Conservation (phyloP, 495 filamentous ascomycete genomes). For the Physcia stellaris region DNA sequence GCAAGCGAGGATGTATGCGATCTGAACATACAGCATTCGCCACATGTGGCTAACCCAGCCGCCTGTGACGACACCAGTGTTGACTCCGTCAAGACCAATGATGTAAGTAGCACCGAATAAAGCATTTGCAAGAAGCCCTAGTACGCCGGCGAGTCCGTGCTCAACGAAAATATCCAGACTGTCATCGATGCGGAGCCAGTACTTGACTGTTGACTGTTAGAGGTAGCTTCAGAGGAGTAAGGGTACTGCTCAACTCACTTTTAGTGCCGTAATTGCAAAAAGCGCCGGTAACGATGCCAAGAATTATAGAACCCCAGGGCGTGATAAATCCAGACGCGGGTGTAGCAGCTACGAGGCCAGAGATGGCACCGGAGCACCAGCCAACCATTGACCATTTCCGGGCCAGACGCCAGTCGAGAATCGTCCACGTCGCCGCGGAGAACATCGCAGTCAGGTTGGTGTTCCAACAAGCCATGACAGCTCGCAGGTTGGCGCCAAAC, state of each 20-base stretch:
- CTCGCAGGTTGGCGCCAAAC: slow-evolving; percentile 93
- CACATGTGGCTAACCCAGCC: slow-evolving; percentile 86
- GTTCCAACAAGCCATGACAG: slow-evolving; percentile 96
- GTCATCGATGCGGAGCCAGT: slow-evolving; percentile 88
- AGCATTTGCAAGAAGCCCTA: slow-evolving; percentile 86
- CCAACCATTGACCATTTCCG: slow-evolving; percentile 99
- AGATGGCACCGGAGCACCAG: slow-evolving; percentile 92
- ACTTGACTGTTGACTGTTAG: slow-evolving; percentile 60
- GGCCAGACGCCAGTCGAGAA: slow-evolving; percentile 89
- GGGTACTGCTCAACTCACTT: slow-evolving; percentile 34
- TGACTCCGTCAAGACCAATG: slow-evolving; percentile 88
- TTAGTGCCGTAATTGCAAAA: slow-evolving; percentile 93
- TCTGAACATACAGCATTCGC: slow-evolving; percentile 78
- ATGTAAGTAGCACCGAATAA: slow-evolving; percentile 81
- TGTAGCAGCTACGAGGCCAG: slow-evolving; percentile 81
- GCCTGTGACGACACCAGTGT: slow-evolving; percentile 54
- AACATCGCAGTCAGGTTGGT: slow-evolving; percentile 85
- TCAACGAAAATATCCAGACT: slow-evolving; percentile 97
- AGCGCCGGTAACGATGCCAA: slow-evolving; percentile 73
- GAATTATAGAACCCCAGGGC: slow-evolving; percentile 76
- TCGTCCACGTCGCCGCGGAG: slow-evolving; percentile 72
- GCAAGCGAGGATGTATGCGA: slow-evolving; percentile 73
- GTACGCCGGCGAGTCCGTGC: slow-evolving; percentile 87
- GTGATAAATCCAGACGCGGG: slow-evolving; percentile 77
- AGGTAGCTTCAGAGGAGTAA: slow-evolving; percentile 19